Evolutionary conservation across 257 asterid genomes (phyloP).

Genomic region (Nicotiana obtusifolia): DNA sequence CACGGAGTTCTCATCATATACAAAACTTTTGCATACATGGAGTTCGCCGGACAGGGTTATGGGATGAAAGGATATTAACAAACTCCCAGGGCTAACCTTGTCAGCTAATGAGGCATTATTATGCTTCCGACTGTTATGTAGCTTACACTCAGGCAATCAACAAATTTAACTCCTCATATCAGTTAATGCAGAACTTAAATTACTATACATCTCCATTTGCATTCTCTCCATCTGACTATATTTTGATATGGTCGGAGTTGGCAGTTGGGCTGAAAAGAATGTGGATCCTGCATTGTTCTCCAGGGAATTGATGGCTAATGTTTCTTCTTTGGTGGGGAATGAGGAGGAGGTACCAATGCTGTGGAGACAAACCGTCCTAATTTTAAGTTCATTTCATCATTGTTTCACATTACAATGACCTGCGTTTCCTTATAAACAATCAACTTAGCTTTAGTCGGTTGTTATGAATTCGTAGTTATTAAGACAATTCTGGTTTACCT

Average conservation of each 20-base stretch:
- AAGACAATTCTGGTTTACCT: background rate
- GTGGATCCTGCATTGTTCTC: conserved; percentile 87
- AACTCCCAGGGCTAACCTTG: background rate
- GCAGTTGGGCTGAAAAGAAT: conserved; percentile 80
- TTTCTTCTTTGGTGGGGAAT: conserved; percentile 45
- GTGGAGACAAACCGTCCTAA: background rate
- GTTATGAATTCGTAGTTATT: background rate
- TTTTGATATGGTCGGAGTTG: background rate
- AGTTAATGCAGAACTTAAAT: background rate
- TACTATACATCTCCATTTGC: background rate
- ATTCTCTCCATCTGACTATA: background rate
- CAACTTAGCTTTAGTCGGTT: background rate
- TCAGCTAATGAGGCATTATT: background rate
- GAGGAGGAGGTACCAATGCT: conserved; percentile 69
- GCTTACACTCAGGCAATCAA: background rate
- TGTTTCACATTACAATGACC: background rate
- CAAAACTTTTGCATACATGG: background rate
- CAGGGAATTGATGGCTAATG: conserved; percentile 56
- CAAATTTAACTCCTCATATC: background rate
- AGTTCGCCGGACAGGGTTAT: background rate
- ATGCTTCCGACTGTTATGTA: background rate
- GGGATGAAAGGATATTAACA: background rate
- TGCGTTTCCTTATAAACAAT: background rate
- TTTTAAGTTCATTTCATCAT: background rate
- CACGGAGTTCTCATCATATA: background rate